Conservation (phyloP, 176 grass and related monocot species). For the Oryza meridionalis region DNA sequence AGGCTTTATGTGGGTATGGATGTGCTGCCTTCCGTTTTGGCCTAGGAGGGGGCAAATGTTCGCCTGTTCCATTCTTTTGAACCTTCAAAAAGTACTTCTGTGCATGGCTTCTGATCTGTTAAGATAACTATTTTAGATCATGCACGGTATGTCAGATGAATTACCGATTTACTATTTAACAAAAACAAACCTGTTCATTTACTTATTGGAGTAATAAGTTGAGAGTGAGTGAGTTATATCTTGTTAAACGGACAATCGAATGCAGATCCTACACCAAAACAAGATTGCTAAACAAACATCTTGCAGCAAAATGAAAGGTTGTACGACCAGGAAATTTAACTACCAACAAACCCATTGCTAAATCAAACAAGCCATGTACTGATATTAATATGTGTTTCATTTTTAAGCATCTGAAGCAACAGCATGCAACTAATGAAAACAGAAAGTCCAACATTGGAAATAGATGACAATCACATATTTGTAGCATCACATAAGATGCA, state of each 20-base stretch:
- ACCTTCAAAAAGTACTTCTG: slow-evolving; percentile 97
- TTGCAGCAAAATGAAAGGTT: background rate
- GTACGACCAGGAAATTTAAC: background rate
- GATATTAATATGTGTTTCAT: too few relatives aligned
- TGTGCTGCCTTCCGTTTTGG: slow-evolving; percentile 90
- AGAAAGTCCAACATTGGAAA: background rate
- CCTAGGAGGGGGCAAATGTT: slow-evolving; percentile 90
- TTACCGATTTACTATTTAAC: background rate
- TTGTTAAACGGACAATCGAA: background rate
- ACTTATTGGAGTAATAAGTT: background rate
- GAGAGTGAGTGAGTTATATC: background rate
- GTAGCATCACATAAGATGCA: background rate
- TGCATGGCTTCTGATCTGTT: slow-evolving; percentile 94
- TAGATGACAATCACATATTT: background rate
- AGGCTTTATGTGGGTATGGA: slow-evolving; percentile 96
- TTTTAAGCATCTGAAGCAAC: background rate
- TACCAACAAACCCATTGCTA: background rate
- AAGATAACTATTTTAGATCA: slow-evolving; percentile 52
- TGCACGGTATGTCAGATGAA: slow-evolving; percentile 1
- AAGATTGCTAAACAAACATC: background rate
- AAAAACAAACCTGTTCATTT: slow-evolving; percentile 1
- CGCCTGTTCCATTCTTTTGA: slow-evolving; percentile 75
- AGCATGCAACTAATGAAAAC: background rate
- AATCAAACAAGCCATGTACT: background rate
- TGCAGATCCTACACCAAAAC: background rate